These are phyloP conservation scores for Paracoccidioides brasiliensis DNA, from an alignment of 2,329 filamentous ascomycete species.

Conservation along the genomic window DNA sequence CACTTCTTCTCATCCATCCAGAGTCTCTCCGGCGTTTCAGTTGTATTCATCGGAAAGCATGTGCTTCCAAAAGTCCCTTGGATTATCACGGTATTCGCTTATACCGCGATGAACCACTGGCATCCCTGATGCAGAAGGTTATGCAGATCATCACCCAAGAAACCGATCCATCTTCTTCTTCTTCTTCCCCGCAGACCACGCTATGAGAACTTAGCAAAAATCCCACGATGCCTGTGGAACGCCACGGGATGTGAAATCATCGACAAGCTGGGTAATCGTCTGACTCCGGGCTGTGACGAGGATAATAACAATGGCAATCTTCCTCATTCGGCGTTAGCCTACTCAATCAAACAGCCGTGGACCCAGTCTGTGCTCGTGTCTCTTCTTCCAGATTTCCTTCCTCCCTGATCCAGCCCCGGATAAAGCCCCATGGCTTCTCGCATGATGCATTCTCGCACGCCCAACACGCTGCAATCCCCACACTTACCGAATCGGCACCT, in stretches of 20 bases:
- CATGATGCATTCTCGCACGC: neutral
- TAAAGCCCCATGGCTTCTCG: neutral
- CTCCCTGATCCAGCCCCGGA: neutral
- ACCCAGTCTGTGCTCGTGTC: neutral
- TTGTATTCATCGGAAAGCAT: neutral
- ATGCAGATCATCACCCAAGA: neutral
- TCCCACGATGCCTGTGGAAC: conserved; percentile 1
- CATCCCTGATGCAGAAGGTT: neutral
- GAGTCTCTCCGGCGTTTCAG: neutral
- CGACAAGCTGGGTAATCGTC: neutral
- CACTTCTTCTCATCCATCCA: conserved; percentile 2
- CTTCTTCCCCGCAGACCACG: neutral
- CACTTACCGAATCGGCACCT: neutral
- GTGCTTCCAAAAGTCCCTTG: neutral
- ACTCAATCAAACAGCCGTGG: conserved; percentile 1
- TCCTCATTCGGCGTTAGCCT: neutral
- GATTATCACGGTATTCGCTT: neutral
- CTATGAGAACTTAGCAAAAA: neutral
- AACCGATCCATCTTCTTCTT: neutral
- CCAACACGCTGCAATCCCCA: neutral
- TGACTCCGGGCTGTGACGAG: neutral
- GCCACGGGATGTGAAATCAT: neutral
- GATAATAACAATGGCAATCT: neutral
- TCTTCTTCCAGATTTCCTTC: neutral
- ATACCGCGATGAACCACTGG: conserved; percentile 1